Conservation (phyloP, 345 rosid species). For the Hypericum androsaemum region DNA sequence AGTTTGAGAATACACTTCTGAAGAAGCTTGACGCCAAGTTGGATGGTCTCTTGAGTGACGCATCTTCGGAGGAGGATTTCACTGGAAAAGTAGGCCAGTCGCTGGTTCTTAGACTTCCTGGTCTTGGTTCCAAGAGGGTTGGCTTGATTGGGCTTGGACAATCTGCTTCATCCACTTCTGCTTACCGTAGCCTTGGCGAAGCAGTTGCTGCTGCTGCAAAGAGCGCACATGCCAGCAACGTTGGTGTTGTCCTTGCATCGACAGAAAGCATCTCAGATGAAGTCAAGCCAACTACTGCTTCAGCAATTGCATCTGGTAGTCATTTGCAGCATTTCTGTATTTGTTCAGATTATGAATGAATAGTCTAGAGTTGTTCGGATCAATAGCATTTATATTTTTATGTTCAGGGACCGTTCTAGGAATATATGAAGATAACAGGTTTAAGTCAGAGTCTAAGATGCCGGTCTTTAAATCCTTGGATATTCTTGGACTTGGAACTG, state of each 20-base stretch:
- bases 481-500: constrained; percentile 78
- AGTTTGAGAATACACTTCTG: constrained; percentile 65
- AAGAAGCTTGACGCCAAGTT: constrained; percentile 55
- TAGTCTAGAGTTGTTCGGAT: not conserved
- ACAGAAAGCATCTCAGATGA: constrained; percentile 42
- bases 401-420: constrained; percentile 61
- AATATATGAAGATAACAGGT: constrained; percentile 64
- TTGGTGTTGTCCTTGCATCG: constrained; percentile 57
- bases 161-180: constrained; percentile 35
- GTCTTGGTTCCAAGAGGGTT: constrained; percentile 69
- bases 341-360: not conserved
- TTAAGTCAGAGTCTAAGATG: constrained; percentile 72
- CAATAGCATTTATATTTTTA: constrained; percentile 10
- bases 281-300: constrained; percentile 52
- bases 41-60: constrained; percentile 64
- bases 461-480: constrained; percentile 57
- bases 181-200: constrained; percentile 59
- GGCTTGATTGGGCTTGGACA: constrained; percentile 83
- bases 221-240: constrained; percentile 53
- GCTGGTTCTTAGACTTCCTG: constrained; percentile 60
- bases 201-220: constrained; percentile 62
- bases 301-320: constrained; percentile 75
- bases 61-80: constrained; percentile 79
- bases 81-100: constrained; percentile 80
- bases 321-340: not conserved